Percentiles rank a stretch among this genome's conserved stretches.
phyloP scores from a whole-genome alignment of 192 early-diverging fungal genomes.

The Lunasporangiospora selenospora region DNA sequence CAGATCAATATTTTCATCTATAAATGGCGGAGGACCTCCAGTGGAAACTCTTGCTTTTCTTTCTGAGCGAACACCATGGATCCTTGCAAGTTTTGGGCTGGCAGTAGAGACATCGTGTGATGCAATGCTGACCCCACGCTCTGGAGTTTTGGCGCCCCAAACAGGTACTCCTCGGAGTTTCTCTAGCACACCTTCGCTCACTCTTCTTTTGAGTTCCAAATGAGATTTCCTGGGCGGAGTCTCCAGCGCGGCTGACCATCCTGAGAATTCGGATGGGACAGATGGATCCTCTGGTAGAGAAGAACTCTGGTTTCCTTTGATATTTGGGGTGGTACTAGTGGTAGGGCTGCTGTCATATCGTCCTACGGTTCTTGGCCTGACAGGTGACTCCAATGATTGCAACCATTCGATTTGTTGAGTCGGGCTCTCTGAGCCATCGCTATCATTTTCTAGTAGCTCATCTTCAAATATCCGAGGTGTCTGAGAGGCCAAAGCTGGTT shows the following conservation, averaged over 20 bases:
- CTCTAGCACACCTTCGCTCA: conserved; percentile 4
- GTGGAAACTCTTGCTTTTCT: no score
- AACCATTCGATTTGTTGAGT: conserved; percentile 15
- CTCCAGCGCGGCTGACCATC: conserved; percentile 25
- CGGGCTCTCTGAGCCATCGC: conserved; percentile 1
- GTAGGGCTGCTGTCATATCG: not conserved
- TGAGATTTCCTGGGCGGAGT: conserved; percentile 28
- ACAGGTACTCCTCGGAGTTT: conserved; percentile 18
- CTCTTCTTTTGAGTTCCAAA: not conserved
- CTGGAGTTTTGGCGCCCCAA: not conserved
- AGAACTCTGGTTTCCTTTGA: not conserved
- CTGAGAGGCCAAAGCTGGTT: not conserved
- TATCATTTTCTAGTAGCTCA: not conserved
- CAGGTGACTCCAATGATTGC: conserved; percentile 26
- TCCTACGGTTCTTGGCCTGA: not conserved
- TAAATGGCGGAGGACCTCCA: no score
- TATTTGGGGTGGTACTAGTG: not conserved
- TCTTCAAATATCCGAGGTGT: not conserved
- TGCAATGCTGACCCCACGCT: not conserved
- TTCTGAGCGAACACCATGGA: not conserved
- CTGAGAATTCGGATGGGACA: not conserved
- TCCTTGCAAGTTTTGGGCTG: not conserved
- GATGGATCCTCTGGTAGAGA: not conserved
- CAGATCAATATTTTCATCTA: no score
- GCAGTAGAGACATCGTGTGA: conserved; percentile 7